Conservation (phyloP, 306 rosid species). For the Acacia melanoxylon region DNA sequence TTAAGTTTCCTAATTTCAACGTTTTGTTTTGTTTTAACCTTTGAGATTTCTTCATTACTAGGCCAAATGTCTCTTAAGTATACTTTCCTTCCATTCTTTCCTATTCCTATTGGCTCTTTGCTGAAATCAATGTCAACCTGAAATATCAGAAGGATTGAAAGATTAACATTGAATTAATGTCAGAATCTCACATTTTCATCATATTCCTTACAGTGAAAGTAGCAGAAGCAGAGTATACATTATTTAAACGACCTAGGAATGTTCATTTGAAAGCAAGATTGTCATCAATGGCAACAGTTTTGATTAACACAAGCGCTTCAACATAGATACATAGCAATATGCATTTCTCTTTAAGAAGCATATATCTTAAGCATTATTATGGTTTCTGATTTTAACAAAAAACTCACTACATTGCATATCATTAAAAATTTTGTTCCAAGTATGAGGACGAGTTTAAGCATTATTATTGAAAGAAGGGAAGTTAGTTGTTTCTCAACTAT, state of each 20-base stretch:
- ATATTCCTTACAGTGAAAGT: neutral
- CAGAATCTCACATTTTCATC: neutral
- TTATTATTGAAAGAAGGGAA: too few species aligned
- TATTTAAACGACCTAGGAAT: too few species aligned
- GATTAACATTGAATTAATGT: neutral
- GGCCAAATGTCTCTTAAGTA: conserved; percentile 93
- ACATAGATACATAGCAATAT: too few species aligned
- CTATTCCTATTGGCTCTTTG: conserved; percentile 87
- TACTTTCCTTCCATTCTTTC: conserved; percentile 80
- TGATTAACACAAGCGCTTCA: too few species aligned
- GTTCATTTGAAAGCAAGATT: too few species aligned
- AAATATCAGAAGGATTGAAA: conserved; percentile 33
- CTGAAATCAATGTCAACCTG: conserved; percentile 95
- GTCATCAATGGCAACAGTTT: too few species aligned
- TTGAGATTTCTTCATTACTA: conserved; percentile 75
- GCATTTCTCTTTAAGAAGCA: too few species aligned
- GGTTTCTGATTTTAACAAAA: neutral
- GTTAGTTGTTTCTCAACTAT: too few species aligned
- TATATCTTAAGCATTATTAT: neutral
- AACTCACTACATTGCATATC: too few species aligned
- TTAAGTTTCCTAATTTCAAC: neutral
- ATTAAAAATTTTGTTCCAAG: too few species aligned
- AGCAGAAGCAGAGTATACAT: neutral
- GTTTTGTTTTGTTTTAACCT: conserved; percentile 40
- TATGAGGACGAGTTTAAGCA: too few species aligned